Evolutionary conservation across 2,329 filamentous ascomycete genomes (phyloP).

Genomic region (Aspergillus luchuensis): DNA sequence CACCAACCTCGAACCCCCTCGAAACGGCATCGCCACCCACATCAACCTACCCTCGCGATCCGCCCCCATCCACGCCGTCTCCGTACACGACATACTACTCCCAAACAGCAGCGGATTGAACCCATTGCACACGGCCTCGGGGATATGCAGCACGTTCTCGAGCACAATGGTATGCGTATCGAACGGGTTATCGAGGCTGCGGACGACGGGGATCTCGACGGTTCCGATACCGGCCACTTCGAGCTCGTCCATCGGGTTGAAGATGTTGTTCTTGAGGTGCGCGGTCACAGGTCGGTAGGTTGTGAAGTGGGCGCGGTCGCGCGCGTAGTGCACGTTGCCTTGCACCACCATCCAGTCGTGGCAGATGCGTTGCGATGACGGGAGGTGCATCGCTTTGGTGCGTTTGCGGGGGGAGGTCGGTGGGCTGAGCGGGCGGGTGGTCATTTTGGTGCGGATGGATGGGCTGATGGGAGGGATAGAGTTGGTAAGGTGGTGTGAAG

Average conservation of each 20-base stretch:
- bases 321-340: constrained; percentile 37
- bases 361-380: constrained; percentile 42
- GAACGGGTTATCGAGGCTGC: constrained; percentile 20
- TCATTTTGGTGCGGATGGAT: neutral
- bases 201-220: constrained; percentile 33
- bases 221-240: constrained; percentile 35
- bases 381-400: neutral
- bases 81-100: constrained; percentile 27
- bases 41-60: constrained; percentile 18
- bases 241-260: constrained; percentile 27
- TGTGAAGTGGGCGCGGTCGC: constrained; percentile 34
- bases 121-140: constrained; percentile 38
- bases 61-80: constrained; percentile 25
- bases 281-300: constrained; percentile 31
- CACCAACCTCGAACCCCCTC: constrained; percentile 22
- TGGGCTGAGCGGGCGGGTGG: neutral
- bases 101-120: constrained; percentile 29
- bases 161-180: constrained; percentile 29
- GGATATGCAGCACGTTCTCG: constrained; percentile 39
- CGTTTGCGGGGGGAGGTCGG: neutral
- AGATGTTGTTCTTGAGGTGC: constrained; percentile 24
- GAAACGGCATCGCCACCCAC: constrained; percentile 25
- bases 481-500: neutral
- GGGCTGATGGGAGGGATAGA: neutral
- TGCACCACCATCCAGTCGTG: constrained; percentile 35